Evolutionary conservation across 352 stramenopile species (phyloP).

Genomic region (Globisporangium paroecandrum): DNA sequence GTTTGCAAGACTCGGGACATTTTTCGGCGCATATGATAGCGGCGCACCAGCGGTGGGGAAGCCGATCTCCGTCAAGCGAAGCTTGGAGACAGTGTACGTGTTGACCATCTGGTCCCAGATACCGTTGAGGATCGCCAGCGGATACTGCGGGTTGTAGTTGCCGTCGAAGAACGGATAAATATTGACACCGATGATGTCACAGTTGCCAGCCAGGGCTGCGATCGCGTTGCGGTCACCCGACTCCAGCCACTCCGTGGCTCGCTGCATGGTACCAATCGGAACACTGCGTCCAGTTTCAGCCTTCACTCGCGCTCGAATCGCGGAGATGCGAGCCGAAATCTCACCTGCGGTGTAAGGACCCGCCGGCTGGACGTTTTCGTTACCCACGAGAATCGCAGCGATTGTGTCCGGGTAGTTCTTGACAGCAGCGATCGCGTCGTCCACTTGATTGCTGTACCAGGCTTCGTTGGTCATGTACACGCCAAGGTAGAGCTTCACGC

Average conservation of each 20-base stretch:
- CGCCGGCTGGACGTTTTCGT: constrained; percentile 64
- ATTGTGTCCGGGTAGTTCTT: constrained; percentile 53
- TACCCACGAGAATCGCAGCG: constrained; percentile 59
- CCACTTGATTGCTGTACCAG: constrained; percentile 56
- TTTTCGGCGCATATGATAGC: constrained; percentile 30
- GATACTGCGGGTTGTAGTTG: constrained; percentile 43
- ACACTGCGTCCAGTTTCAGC: constrained; percentile 32
- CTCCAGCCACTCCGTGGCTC: constrained; percentile 54
- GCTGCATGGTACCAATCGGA: constrained; percentile 70
- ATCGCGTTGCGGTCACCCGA: constrained; percentile 32
- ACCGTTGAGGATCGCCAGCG: constrained; percentile 47
- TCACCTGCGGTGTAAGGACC: constrained; percentile 39
- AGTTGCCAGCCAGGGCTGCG: constrained; percentile 37
- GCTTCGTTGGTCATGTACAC: constrained; percentile 73
- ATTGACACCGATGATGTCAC: constrained; percentile 79
- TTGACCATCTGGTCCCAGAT: constrained; percentile 55
- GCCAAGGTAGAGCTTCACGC: constrained; percentile 63
- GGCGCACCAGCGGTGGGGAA: constrained; percentile 45
- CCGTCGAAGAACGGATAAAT: constrained; percentile 77
- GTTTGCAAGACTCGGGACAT: constrained; percentile 49
- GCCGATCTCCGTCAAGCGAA: constrained; percentile 66
- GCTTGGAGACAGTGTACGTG: constrained; percentile 43
- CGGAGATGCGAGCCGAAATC: constrained; percentile 31
- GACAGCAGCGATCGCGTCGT: constrained; percentile 40
- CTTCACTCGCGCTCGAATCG: constrained; percentile 29